phyloP scores from a whole-genome alignment of 163 green algal genomes.

The Smithsoniella earleae region DNA sequence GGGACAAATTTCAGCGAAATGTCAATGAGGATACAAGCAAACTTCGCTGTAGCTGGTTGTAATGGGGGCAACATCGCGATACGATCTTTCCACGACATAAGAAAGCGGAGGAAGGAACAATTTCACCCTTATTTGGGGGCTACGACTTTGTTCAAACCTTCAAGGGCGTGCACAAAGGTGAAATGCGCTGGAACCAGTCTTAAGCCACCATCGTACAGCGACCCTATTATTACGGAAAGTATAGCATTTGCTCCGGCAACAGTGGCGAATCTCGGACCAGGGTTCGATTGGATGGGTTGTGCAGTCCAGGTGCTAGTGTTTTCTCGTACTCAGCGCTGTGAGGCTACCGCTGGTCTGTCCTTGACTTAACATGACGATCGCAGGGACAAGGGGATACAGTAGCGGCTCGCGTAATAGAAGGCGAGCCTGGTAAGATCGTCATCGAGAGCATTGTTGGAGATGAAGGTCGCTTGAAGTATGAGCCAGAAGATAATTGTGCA shows the following conservation, averaged over 20 bases:
- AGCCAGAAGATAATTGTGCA: slow-evolving; percentile 52
- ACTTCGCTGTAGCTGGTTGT: too few species aligned
- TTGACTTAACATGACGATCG: neutral
- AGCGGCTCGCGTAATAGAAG: slow-evolving; percentile 52
- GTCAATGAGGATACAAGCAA: too few species aligned
- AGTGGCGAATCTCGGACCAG: slow-evolving; percentile 93
- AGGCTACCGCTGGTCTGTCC: neutral
- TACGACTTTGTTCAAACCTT: too few species aligned
- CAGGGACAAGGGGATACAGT: slow-evolving; percentile 85
- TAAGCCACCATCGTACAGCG: too few species aligned
- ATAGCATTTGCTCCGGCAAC: slow-evolving; percentile 88
- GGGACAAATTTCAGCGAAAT: too few species aligned
- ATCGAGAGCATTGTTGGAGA: slow-evolving; percentile 87
- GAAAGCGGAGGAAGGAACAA: too few species aligned
- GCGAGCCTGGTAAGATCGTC: slow-evolving; percentile 61
- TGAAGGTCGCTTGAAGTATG: slow-evolving; percentile 67
- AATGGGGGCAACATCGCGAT: too few species aligned
- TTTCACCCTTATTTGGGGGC: too few species aligned
- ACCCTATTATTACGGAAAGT: too few species aligned
- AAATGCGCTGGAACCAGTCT: too few species aligned
- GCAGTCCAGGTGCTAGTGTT: slow-evolving; percentile 81
- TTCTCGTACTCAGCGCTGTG: neutral
- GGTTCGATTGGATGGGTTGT: slow-evolving; percentile 97
- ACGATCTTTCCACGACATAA: too few species aligned
- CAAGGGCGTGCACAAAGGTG: too few species aligned